These are phyloP conservation scores for Euphorbia tirucalli DNA, from an alignment of 345 rosid species.

Conservation along the genomic window DNA sequence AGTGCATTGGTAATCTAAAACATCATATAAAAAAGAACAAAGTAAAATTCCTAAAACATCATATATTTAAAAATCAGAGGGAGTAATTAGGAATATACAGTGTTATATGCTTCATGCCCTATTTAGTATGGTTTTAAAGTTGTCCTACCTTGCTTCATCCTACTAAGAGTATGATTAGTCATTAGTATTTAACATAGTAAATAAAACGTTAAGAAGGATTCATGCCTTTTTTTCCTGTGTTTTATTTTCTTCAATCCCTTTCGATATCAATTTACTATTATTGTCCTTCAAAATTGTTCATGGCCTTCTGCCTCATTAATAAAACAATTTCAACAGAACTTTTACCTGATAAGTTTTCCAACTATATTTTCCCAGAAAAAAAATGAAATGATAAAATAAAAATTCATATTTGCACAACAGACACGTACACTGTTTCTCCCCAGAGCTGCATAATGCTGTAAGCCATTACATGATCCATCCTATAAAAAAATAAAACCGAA, in stretches of 20 bases:
- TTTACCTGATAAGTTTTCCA: not conserved
- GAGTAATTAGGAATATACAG: not conserved
- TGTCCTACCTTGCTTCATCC: not conserved
- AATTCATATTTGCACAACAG: slow-evolving; percentile 1
- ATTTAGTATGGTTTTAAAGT: not conserved
- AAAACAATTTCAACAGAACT: not conserved
- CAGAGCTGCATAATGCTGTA: slow-evolving; percentile 97
- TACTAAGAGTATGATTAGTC: not conserved
- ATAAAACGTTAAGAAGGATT: not conserved
- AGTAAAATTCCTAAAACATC: too few species aligned
- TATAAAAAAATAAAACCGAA: slow-evolving; percentile 18
- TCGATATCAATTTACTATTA: not conserved
- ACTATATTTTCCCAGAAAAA: not conserved
- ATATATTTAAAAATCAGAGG: too few species aligned
- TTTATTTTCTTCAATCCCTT: not conserved
- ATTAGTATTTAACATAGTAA: not conserved
- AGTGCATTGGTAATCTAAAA: too few species aligned
- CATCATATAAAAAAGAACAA: too few species aligned
- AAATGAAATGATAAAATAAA: not conserved
- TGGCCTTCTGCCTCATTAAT: not conserved
- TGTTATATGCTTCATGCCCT: not conserved
- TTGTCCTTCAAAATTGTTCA: not conserved
- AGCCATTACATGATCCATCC: slow-evolving; percentile 99
- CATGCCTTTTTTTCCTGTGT: not conserved
- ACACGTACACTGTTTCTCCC: slow-evolving; percentile 87